Evolutionary conservation across 192 early-diverging fungal species (phyloP), one percentile per base, ranked within the genome.

Genomic region (Haplosporangium gracile): DNA sequence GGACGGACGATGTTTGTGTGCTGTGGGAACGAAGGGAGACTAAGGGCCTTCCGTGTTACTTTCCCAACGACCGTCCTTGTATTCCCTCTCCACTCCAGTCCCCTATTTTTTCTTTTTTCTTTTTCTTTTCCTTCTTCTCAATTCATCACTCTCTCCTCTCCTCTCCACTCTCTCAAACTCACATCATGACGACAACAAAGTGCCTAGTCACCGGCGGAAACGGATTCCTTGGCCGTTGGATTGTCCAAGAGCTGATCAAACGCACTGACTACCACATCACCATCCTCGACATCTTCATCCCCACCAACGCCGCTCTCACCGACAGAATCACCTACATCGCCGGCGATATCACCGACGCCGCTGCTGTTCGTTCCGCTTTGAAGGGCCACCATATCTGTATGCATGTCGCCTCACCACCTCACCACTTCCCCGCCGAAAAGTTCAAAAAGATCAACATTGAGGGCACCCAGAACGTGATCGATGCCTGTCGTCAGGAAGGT

Each of bases 371-470:
- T 24, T 47, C 81, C 2, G 96, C 97, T 1, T 83, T 95, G 15
- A 84, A 90, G 24, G 94, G 93, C 90, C 70, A 95, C 89, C 5
- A 90, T 88, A 68, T 96, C 97, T 86, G 84, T 29, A 94, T 99
- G 89, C 97, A 99, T 89, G 97, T 97, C 0, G 98, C 97, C 4
- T 97, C 96, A 2, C 97, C 97, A 8, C 90, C 95, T 69, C 94
- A 95, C 87, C 94, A 94, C 78, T 91, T 90, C 75, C 89, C 94
- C 4, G 90, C 90, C 63, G 90, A 91, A 49, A 92, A 95, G 26
- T 96, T 94, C 89, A 95, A 95, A 49, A 91, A 88, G 36, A 94
- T 96, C 81, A 97, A 97, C 81, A 94, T 97, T 36, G 94, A 96
- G 11, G 98, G 98, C 68, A 99, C 98, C 6, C 87, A 89, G 68